Evolutionary conservation across 176 grass and related monocot species (phyloP), one percentile per base, ranked within the genome.

Genomic region (Calamus simplicifolius): DNA sequence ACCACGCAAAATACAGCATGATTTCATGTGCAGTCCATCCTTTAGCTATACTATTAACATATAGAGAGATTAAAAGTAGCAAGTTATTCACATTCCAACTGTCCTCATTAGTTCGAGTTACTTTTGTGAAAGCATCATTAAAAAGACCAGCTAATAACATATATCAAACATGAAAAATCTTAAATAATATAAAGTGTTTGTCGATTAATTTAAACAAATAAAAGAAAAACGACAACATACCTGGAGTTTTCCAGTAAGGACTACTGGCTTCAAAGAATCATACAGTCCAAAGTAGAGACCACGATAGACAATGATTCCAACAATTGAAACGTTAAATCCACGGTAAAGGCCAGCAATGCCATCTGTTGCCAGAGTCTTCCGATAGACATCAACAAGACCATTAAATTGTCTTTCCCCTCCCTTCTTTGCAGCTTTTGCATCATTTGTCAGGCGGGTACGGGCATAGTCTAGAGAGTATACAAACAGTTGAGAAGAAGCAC

Each of bases 361-460:
- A 26, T 64, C 61, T 49, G 61, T 50, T 49, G 30, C 16, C 18
- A 64, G 16, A 6, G 61, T 64, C 38, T 64, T 64, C 43, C 61
- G 18, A 49, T 64, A 64, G 43, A 64, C 61, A 64, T 64, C 61
- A 50, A 64, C 19, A 50, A 64, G 61, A 25, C 61, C 61, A 64
- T 64, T 64, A n/a, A 64, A 64, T 50, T 64, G 61, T 49, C 61
- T 64, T 35, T n/a, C 61, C 18, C 61, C 61, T 64, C 61, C 61
- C 35, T 64, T 63, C 35, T 63, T 64, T 15, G 61, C 43, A n/a
- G 61, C 61, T 16, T 64, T 64, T 16, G 61, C 43, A 64, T 64
- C 61, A n/a, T 64, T 64, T 3, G 61, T 19, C 61, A 64, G 28
- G 29, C 49, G 26, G 5, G 50, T 52, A 21, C 49, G 5, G 16